Evolutionary conservation across 306 rosid genomes (phyloP).

Genomic region (Carpinus viminea): DNA sequence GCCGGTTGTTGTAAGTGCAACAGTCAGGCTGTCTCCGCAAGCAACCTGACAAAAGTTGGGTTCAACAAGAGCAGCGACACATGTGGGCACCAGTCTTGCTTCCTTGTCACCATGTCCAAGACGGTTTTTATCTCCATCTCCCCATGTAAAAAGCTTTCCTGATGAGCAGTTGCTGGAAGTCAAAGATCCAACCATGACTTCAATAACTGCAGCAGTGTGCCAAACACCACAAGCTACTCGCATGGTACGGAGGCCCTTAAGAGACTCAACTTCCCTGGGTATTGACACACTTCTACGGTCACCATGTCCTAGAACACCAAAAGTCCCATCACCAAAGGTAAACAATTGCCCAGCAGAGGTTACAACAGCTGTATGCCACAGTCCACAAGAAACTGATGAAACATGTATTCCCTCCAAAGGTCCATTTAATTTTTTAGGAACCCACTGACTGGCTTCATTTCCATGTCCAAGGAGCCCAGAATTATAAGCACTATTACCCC

Average conservation of each 20-base stretch:
- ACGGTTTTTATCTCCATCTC: constrained; percentile 97
- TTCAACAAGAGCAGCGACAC: constrained; percentile 92
- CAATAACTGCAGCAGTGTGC: constrained; percentile 99
- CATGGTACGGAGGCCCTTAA: constrained; percentile 93
- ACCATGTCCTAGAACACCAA: constrained; percentile 97
- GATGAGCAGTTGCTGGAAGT: constrained; percentile 92
- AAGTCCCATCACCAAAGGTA: constrained; percentile 98
- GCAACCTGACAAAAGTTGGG: constrained; percentile 92
- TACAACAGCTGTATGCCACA: constrained; percentile 97
- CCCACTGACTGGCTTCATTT: constrained; percentile 98
- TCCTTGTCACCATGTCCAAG: constrained; percentile 99
- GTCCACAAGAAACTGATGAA: constrained; percentile 95
- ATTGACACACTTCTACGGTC: constrained; percentile 68
- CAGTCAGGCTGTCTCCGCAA: constrained; percentile 96
- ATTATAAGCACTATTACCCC: constrained; percentile 95
- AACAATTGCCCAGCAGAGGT: constrained; percentile 96
- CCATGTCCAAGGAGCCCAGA: constrained; percentile 95
- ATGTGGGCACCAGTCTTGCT: constrained; percentile 94
- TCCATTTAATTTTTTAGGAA: constrained; percentile 90
- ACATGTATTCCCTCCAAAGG: constrained; percentile 96
- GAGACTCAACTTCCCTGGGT: constrained; percentile 97
- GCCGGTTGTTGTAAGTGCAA: constrained; percentile 85
- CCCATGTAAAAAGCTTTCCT: constrained; percentile 98
- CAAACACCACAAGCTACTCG: constrained; percentile 98
- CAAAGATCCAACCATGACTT: constrained; percentile 93